phyloP scores from a whole-genome alignment of 2,329 filamentous ascomycete genomes.

The Fusarium robinianum region DNA sequence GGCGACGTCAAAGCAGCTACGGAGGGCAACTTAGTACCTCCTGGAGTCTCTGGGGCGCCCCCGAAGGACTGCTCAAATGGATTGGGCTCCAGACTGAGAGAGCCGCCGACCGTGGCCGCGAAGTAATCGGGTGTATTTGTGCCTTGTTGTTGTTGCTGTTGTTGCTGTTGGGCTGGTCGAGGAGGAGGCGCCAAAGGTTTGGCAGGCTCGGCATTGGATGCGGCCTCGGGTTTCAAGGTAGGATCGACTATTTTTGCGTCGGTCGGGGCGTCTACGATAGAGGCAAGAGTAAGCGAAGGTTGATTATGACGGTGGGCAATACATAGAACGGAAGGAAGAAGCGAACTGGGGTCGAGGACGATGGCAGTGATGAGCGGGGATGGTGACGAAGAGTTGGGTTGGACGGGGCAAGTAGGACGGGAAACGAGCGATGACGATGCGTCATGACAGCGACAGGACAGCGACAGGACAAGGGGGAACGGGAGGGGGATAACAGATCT shows the following conservation, averaged over 20 bases:
- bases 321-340: constrained; percentile 3
- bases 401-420: constrained; percentile 16
- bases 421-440: constrained; percentile 33
- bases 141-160: constrained; percentile 48
- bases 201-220: constrained; percentile 61
- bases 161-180: constrained; percentile 65
- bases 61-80: constrained; percentile 96
- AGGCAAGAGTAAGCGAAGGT: constrained; percentile 30
- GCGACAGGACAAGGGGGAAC: constrained; percentile 11
- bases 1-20: constrained; percentile 92
- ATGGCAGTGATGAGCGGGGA: constrained; percentile 27
- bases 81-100: constrained; percentile 82
- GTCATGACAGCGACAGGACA: constrained; percentile 27
- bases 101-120: constrained; percentile 57
- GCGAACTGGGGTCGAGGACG: constrained; percentile 19
- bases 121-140: constrained; percentile 72
- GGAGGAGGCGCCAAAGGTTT: constrained; percentile 73
- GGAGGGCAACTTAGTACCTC: constrained; percentile 80
- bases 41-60: constrained; percentile 75
- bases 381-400: constrained; percentile 9
- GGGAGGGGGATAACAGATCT: constrained; percentile 31
- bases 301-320: constrained; percentile 23
- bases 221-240: constrained; percentile 53
- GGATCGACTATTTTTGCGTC: constrained; percentile 53
- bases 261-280: constrained; percentile 46